Evolutionary conservation across 2,329 filamentous ascomycete genomes (phyloP), one percentile per base, ranked within the genome.

Genomic region (Coniella lustricola): DNA sequence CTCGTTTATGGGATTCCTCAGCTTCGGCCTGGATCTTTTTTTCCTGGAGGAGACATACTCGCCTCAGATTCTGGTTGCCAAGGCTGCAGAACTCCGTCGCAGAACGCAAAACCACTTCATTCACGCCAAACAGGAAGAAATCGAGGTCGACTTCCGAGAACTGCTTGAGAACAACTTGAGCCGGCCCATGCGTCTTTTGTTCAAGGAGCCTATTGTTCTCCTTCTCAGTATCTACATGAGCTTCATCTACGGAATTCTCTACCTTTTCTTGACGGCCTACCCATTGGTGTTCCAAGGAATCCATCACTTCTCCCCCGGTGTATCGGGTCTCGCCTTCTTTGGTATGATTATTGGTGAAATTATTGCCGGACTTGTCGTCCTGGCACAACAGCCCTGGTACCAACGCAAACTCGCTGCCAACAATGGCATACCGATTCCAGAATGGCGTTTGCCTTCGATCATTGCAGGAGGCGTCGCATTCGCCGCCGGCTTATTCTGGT

Each of bases 231-330:
- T 87, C 48, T 88, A 88, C 66, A 84, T 84, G 71, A 77, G 82
- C 36, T 88, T 88, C 65, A 81, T 86, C 63, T 90, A 90, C 60
- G 85, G 56, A 14, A 72, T 93, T 1, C 77, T 95, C 1, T 95
- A 93, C 60, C 81, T 91, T 21, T 93, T 93, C 70, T 73, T 95
- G 45, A 90, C 87, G 0, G 86, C 88, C 1, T 94, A 94, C 58
- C 84, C 86, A 0, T 77, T 93, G 38, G 85, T 94, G 41, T 95
- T 93, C 67, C 72, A 84, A 53, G 71, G 74, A 22, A 74, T 90
- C 4, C 85, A 95, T 64, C 75, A 77, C 55, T 84, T 91, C 70
- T 79, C 69, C 31, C 59, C 74, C 1, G 90, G 90, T 49, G 66
- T 87, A 16, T 77, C 82, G 3, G 90, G 89, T 2, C 74, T 95